These are phyloP conservation scores for Microthlaspi erraticum DNA, from an alignment of 345 rosid genomes.

Conservation along the genomic window DNA sequence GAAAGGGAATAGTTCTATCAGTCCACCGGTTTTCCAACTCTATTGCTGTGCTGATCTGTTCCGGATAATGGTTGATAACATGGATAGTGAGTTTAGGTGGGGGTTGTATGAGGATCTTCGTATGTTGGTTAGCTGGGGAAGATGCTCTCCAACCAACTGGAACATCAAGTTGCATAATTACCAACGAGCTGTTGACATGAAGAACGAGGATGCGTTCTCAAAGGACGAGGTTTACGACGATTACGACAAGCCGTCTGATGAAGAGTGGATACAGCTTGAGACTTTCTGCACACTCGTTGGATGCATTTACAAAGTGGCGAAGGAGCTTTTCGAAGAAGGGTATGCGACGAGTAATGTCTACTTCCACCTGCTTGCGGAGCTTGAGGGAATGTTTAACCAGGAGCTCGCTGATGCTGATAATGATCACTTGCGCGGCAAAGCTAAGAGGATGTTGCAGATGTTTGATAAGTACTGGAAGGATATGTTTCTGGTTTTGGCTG, in stretches of 20 bases:
- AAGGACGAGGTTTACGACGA: slow-evolving; percentile 33
- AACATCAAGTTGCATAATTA: not conserved
- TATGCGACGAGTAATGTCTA: slow-evolving; percentile 29
- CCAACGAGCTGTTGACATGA: slow-evolving; percentile 25
- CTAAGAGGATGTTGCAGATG: slow-evolving; percentile 34
- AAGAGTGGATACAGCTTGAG: slow-evolving; percentile 30
- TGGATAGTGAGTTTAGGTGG: not conserved
- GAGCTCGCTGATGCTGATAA: slow-evolving; percentile 24
- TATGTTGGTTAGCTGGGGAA: slow-evolving; percentile 36
- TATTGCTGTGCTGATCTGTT: slow-evolving; percentile 37
- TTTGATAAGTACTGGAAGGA: slow-evolving; percentile 74
- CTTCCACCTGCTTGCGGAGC: slow-evolving; percentile 35
- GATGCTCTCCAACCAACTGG: slow-evolving; percentile 9
- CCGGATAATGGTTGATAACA: slow-evolving; percentile 30
- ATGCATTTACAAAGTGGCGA: slow-evolving; percentile 37
- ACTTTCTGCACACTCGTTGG: slow-evolving; percentile 25
- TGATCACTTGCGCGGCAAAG: not conserved
- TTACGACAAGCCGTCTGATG: slow-evolving; percentile 34
- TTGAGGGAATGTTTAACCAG: slow-evolving; percentile 26
- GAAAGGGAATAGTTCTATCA: slow-evolving; percentile 8
- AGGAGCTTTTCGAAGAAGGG: slow-evolving; percentile 20
- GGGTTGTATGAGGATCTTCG: slow-evolving; percentile 20
- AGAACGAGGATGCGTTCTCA: slow-evolving; percentile 32
- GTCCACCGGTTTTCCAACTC: not conserved
- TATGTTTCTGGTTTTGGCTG: slow-evolving; percentile 67